These are phyloP conservation scores for Hypoxylon trugodes DNA, from an alignment of 495 filamentous ascomycete species.

Conservation along the genomic window DNA sequence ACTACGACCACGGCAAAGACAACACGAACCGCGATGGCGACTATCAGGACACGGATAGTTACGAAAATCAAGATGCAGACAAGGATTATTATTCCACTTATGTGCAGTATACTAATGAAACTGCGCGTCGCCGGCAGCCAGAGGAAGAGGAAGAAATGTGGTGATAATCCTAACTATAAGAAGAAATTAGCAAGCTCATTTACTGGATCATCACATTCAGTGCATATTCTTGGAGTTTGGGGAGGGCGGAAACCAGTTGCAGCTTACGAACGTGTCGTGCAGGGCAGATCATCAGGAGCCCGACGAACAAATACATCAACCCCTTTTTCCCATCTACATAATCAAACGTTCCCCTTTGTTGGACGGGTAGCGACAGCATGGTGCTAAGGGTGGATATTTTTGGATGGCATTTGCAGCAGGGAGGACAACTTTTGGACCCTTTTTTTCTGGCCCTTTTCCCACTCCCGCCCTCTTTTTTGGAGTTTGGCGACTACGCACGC, in stretches of 20 bases:
- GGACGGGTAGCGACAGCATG: slow-evolving; percentile 27
- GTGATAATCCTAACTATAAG: slow-evolving; percentile 27
- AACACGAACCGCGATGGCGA: slow-evolving; percentile 29
- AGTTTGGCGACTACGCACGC: slow-evolving; percentile 9
- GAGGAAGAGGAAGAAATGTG: slow-evolving; percentile 45
- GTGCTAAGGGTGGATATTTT: slow-evolving; percentile 16
- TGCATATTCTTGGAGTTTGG: slow-evolving; percentile 41
- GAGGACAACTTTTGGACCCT: background rate
- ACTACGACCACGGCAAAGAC: slow-evolving; percentile 55
- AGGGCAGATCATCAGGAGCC: slow-evolving; percentile 23
- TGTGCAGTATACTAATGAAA: slow-evolving; percentile 37
- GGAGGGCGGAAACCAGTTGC: slow-evolving; percentile 21
- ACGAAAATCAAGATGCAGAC: slow-evolving; percentile 35
- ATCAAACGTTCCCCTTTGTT: slow-evolving; percentile 20
- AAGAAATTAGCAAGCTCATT: slow-evolving; percentile 23
- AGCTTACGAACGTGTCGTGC: slow-evolving; percentile 18
- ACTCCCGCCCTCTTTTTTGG: background rate
- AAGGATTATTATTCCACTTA: slow-evolving; percentile 47
- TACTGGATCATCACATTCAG: slow-evolving; percentile 27
- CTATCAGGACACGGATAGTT: slow-evolving; percentile 40
- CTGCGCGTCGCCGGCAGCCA: slow-evolving; percentile 32
- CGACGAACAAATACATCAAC: slow-evolving; percentile 13
- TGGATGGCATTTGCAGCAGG: slow-evolving; percentile 32
- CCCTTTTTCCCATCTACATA: slow-evolving; percentile 11
- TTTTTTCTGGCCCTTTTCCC: background rate